Evolutionary conservation across 345 rosid species (phyloP).

Genomic region (Eucalyptus cloeziana): DNA sequence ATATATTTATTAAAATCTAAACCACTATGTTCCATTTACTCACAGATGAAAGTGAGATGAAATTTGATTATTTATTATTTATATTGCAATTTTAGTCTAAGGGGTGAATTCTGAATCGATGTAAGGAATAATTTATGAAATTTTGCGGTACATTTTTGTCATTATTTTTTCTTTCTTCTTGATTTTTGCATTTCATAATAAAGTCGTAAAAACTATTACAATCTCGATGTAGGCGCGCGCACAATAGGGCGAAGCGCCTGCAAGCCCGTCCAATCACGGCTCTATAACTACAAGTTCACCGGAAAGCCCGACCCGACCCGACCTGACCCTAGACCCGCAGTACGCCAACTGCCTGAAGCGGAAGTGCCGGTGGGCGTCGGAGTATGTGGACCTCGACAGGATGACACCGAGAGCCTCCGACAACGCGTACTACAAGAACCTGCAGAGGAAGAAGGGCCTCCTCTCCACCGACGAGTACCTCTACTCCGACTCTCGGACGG

Average conservation of each 20-base stretch:
- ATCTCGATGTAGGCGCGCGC: constrained; percentile 31
- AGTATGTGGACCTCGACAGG: constrained; percentile 44
- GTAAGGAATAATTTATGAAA: background rate
- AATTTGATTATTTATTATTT: too few species aligned
- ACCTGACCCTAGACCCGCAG: constrained; percentile 1
- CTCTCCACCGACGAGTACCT: constrained; percentile 24
- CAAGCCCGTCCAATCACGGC: constrained; percentile 34
- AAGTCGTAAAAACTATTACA: too few species aligned
- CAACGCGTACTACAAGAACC: constrained; percentile 24
- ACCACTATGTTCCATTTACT: background rate
- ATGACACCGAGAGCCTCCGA: constrained; percentile 43
- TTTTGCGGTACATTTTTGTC: background rate
- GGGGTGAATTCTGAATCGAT: background rate
- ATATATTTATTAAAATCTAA: too few species aligned
- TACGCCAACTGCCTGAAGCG: constrained; percentile 40
- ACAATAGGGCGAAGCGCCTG: constrained; percentile 51
- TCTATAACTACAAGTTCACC: constrained; percentile 40
- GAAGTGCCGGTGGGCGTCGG: constrained; percentile 62
- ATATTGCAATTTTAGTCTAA: background rate
- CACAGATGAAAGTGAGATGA: background rate
- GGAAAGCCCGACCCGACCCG: constrained; percentile 24
- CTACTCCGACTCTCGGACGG: constrained; percentile 15
- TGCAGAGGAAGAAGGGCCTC: constrained; percentile 23
- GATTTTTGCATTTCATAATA: background rate
- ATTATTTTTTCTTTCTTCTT: too few species aligned